Base-by-base conservation (phyloP, 345 rosid species). In the Salix caprea region DNA sequence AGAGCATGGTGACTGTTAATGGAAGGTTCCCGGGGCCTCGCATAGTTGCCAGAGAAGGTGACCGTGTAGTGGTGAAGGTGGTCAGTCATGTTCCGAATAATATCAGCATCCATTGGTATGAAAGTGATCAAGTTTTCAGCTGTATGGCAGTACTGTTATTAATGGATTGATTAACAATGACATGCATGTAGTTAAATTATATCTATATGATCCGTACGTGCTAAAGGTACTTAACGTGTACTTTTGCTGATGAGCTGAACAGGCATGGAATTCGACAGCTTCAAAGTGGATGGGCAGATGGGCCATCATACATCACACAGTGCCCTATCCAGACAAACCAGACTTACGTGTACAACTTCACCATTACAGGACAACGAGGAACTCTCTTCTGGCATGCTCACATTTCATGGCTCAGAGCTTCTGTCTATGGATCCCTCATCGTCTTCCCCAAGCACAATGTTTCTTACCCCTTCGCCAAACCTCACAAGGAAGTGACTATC, bases 301-400 rank as follows among this genome's bases (percentile, higher is more conserved):
- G 97, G 46, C 94, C 97, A 2, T 67, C 91, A 1, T 91, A 90
- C 74, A 81, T 91, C 39, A 90, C 97, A 46, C 93, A 91, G 69
- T 92, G 96, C 71, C 97, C 94, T 0, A 90, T 92, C 81, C 96
- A 84, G 74, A 88, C 87, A 2, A 85, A 88, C 68, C 87, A 85
- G 67, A 86, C 80, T 62, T 94, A 87, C 76, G 87, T 88, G 8
- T 90, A 90, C 86, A 92, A 86, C 85, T 92, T 91, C 88, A 91
- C 91, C 0, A 81, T 89, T 56, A 81, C 78, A 5, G 93, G 92
- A 39, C 93, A 94, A 80, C 86, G 94, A 79, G 96, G 97, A 79
- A 88, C 98, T 30, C 83, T 90, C 46, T 86, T 89, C 50, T 92
- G 90, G 90, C 94, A 92, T 74, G 94, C 94, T 70, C 97, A 94